Evolutionary conservation across 306 rosid genomes (phyloP), one percentile per base, ranked within the genome.

Genomic region (Dryas octopetala): DNA sequence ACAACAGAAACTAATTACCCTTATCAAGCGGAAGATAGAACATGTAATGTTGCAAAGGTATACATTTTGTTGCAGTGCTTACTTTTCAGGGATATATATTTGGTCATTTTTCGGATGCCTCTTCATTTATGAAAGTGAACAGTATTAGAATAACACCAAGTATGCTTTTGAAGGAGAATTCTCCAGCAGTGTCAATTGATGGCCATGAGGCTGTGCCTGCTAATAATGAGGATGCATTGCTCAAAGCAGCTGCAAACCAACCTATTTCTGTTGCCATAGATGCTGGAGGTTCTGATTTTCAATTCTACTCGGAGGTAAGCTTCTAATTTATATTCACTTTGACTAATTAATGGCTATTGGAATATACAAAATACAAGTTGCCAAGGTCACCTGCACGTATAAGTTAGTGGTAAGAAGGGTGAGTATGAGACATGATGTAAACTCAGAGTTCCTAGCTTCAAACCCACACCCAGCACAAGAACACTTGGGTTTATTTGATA

Each of bases 171-270:
- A 72, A 86, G 87, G 83, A 23, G 55, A 78, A 60, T 38, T 62
- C 66, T 38, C 86, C 89, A 4, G 44, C 8, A 19, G 87, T 80
- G 38, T 43, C 78, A 52, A 89, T 89, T n/a, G 89, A 86, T 65
- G 91, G 88, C 26, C 68, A 82, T 17, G 89, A 86, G 65, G 41
- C 26, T 40, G 86, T 84, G 16, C 93, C 91, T 7, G 67, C 48
- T 43, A 83, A 86, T 14, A 69, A 85, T 50, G 91, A 89, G 76
- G 55, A 83, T 55, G 89, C 89, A 15, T 64, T 89, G 67, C 78
- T 82, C 71, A 79, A 86, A 79, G 90, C 90, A 51, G 87, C 78
- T n/a, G 87, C 87, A n/a, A 77, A 82, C 64, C 89, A 84, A 48
- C 90, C 90, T 43, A 77, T 86, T 3, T 44, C 89, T 1, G 79